Percentiles rank a stretch among this genome's conserved stretches.
Evolutionary conservation across 805 yeast genomes (phyloP).

Genomic region (Wickerhamiella brachini): DNA sequence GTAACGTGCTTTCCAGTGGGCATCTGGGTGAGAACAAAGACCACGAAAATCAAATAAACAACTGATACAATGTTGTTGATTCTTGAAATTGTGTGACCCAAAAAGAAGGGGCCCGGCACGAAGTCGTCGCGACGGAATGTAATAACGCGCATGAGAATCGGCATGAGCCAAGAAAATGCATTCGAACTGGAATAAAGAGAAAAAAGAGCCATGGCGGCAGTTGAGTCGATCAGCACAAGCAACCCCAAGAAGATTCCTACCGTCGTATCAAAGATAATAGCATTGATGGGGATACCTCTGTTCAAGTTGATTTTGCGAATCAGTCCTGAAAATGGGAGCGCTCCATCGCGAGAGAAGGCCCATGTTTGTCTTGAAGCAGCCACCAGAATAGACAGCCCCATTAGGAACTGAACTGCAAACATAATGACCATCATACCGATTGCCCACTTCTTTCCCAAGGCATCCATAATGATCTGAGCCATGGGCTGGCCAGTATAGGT

Average conservation of each 20-base stretch:
- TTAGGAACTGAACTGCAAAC: conserved; percentile 47
- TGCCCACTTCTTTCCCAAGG: conserved; percentile 53
- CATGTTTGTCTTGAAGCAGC: conserved; percentile 60
- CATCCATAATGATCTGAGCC: conserved; percentile 50
- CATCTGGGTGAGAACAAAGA: conserved; percentile 43
- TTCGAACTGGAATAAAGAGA: conserved; percentile 50
- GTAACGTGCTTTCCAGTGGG: conserved; percentile 32
- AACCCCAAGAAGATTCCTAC: conserved; percentile 40
- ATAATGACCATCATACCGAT: conserved; percentile 45
- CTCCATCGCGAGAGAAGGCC: conserved; percentile 68
- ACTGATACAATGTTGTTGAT: conserved; percentile 34
- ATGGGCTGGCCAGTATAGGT: conserved; percentile 40
- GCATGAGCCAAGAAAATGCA: conserved; percentile 48
- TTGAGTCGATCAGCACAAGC: conserved; percentile 40
- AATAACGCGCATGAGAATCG: conserved; percentile 37
- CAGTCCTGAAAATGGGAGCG: conserved; percentile 45
- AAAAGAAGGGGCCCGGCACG: conserved; percentile 50
- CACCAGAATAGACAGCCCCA: conserved; percentile 50
- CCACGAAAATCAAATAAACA: conserved; percentile 37
- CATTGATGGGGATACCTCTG: conserved; percentile 51
- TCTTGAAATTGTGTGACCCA: conserved; percentile 38
- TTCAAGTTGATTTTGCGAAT: conserved; percentile 43
- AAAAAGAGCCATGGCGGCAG: conserved; percentile 55
- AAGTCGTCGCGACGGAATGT: conserved; percentile 34
- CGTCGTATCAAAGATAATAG: conserved; percentile 40